Evolutionary conservation across 139 green algal species (phyloP).

Genomic region (Chara braunii): DNA sequence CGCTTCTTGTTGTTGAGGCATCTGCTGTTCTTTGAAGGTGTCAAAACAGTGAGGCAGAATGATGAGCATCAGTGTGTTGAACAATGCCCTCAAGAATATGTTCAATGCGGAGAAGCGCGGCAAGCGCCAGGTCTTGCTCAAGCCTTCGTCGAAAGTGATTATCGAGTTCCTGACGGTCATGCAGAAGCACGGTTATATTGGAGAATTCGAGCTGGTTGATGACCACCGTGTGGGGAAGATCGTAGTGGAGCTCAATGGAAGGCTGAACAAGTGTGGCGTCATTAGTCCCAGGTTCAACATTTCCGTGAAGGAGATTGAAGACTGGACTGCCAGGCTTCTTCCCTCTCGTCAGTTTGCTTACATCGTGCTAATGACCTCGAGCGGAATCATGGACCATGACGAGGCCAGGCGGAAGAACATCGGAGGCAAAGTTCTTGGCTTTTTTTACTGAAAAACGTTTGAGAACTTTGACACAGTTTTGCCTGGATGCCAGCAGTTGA

Average conservation of each 20-base stretch:
- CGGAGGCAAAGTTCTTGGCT: slow-evolving; percentile 77
- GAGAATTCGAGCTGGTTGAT: slow-evolving; percentile 97
- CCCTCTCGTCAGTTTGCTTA: slow-evolving; percentile 94
- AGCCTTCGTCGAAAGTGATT: slow-evolving; percentile 94
- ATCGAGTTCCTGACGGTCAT: slow-evolving; percentile 99
- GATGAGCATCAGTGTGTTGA: slow-evolving; percentile 89
- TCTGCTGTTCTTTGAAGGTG: too few relatives aligned
- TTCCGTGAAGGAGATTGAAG: slow-evolving; percentile 65
- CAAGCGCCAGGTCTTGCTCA: slow-evolving; percentile 90
- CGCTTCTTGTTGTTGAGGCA: too few relatives aligned
- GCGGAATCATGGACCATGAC: slow-evolving; percentile 98
- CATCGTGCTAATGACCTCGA: slow-evolving; percentile 93
- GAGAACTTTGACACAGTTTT: too few relatives aligned
- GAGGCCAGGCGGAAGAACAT: slow-evolving; percentile 94
- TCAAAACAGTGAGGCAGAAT: slow-evolving; percentile 62
- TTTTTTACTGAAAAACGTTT: slow-evolving; percentile 37
- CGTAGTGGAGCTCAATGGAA: slow-evolving; percentile 96
- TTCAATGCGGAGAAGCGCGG: slow-evolving; percentile 98
- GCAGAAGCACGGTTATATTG: slow-evolving; percentile 93
- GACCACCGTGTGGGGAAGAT: slow-evolving; percentile 98
- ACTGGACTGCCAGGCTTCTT: slow-evolving; percentile 89
- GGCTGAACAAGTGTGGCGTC: slow-evolving; percentile 98
- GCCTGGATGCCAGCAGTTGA: too few relatives aligned
- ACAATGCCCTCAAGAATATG: slow-evolving; percentile 95
- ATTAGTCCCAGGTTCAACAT: slow-evolving; percentile 95